Evolutionary conservation across 345 rosid species (phyloP), one percentile per base, ranked within the genome.

Genomic region (Eutrema japonicum): DNA sequence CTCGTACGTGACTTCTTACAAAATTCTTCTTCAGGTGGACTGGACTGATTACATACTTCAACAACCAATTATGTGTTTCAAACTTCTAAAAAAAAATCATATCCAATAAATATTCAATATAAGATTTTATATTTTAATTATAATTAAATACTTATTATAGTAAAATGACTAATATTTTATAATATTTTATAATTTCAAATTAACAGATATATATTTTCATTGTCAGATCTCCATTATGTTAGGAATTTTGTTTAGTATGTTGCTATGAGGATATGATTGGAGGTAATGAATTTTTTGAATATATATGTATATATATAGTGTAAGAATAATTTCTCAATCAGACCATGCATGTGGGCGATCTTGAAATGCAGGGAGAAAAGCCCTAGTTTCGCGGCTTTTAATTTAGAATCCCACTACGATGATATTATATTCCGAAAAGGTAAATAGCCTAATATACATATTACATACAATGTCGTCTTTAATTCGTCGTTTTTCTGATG

Each of bases 351-450:
- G 70, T 73, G 77, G 55, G 27, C 13, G 45, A 45, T 45, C 63
- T 61, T 51, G 26, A 51, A 50, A 51, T 61, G 52, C 4, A 64
- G 70, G 55, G 48, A 64, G 52, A 73, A 64, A 73, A 53, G 64
- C 70, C 77, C 77, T 64, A 64, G 64, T 73, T 73, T 73, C 70
- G 43, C 77, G 77, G 77, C 56, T 72, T 64, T 72, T 33, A 53
- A 64, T 43, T 63, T 13, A 60, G 18, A 38, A 60, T 22, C 56
- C 7, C 66, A 60, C 5, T 59, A 29, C 27, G 38, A 8, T 38
- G 26, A 36, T 71, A 48, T 29, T 59, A 48, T 49, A 71, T 60
- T 61, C 52, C 33, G 0, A 61, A 30, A 40, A 30, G 47, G 43
- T 45, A 50, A 41, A 38, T 4, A 61, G 4, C n/a, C 50, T 51